Conservation (phyloP, 306 rosid species). For the Vigna radiata region DNA sequence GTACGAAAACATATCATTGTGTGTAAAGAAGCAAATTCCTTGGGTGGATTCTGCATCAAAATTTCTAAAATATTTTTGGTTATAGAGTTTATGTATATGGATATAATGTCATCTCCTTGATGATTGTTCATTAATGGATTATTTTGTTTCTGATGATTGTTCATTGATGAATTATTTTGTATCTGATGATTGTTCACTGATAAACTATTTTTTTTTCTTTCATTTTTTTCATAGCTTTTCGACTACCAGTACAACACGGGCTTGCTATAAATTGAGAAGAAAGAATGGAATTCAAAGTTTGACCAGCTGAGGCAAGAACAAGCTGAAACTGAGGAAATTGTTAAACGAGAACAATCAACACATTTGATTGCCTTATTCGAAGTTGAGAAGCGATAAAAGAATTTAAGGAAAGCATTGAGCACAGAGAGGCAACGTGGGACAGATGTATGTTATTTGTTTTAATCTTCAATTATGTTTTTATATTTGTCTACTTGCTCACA, state of each 20-base stretch:
- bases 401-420: conserved; percentile 64
- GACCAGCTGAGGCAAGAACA: conserved; percentile 66
- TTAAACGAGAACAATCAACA: conserved; percentile 79
- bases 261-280: conserved; percentile 84
- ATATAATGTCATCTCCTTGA: conserved; percentile 17
- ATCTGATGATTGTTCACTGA: conserved; percentile 6
- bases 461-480: conserved; percentile 23
- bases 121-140: too few species aligned
- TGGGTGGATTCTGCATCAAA: conserved; percentile 6
- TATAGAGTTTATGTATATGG: neutral
- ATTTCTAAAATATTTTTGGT: conserved; percentile 1
- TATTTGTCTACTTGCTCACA: conserved; percentile 28
- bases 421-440: conserved; percentile 73
- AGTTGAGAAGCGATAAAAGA: conserved; percentile 73
- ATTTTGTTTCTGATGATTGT: too few species aligned
- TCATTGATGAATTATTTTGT: too few species aligned
- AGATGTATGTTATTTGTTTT: conserved; percentile 60
- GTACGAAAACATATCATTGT: neutral
- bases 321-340: conserved; percentile 78
- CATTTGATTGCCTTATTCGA: conserved; percentile 78
- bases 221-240: conserved; percentile 65
- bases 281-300: conserved; percentile 70
- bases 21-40: conserved; percentile 7
- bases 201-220: conserved; percentile 30
- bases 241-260: conserved; percentile 95